Evolutionary conservation across 495 filamentous ascomycete genomes (phyloP), one percentile per base, ranked within the genome.

Genomic region (Lasiosphaeris hirsuta): DNA sequence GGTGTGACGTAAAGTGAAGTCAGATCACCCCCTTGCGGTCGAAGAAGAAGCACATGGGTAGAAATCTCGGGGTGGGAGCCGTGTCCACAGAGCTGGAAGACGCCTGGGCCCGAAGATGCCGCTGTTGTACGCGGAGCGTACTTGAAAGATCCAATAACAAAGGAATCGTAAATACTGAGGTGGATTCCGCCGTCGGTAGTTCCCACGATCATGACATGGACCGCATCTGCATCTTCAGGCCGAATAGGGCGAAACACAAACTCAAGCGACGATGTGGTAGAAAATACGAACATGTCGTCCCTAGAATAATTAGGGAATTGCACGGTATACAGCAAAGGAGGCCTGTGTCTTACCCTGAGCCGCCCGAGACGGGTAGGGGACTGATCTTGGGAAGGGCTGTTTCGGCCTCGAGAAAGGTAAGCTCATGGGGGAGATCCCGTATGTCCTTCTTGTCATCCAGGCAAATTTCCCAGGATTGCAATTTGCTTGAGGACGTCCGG

Each of bases 151-250:
- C 94, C 91, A 54, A 96, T 88, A 53, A 89, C 79, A 62, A 97
- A 92, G 13, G 88, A 93, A 65, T 96, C 90, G 69, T 95, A 96
- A 51, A 96, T 90, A 54, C 87, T 88, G 33, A 96, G 72, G 60
- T 92, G 86, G 35, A 96, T 79, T n/a, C 76, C 82, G 33, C 92
- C 90, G 64, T 91, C 84, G 55, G 83, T 78, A n/a, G 86, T 88
- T 3, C 87, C 90, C 2, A 89, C 81, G 4, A 96, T 73, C 56
- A 98, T 82, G 11, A 95, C 85, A 73, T 97, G 89, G 9, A 96
- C 87, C 3, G 81, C 77, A 56, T 92, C 81, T 57, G 83, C 81
- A 34, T 86, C 84, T 43, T 81, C 81, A 44, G 81, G 78, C 41
- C 77, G 72, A 30, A 81, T 75, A 2, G 85, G 79, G 45, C 84